Conservation (phyloP, 345 rosid genomes). For the Populus pruinosa region DNA sequence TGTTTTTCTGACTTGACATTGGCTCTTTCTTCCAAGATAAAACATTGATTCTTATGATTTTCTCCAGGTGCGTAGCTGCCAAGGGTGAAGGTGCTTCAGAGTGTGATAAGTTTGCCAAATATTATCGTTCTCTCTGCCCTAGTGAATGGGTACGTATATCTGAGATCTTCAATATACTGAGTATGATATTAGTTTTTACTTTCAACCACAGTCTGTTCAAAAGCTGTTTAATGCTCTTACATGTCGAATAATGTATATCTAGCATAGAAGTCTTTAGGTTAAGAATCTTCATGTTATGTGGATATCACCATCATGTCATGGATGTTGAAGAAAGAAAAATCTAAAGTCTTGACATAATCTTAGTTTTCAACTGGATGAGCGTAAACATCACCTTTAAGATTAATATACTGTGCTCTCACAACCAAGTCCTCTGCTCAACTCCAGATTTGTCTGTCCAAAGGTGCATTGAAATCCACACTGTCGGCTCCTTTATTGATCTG, state of each 20-base stretch:
- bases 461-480: background rate
- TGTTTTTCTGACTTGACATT: background rate
- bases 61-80: conserved; percentile 72
- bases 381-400: background rate
- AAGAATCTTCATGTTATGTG: background rate
- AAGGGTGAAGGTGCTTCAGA: conserved; percentile 92
- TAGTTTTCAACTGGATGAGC: background rate
- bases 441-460: background rate
- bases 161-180: background rate
- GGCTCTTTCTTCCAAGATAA: background rate
- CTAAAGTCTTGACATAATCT: background rate
- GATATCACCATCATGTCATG: background rate
- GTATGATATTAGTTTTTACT: background rate
- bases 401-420: background rate
- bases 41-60: conserved; percentile 13
- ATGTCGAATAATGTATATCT: background rate
- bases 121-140: conserved; percentile 93
- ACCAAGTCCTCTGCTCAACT: background rate
- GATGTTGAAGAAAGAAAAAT: background rate
- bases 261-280: background rate
- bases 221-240: background rate
- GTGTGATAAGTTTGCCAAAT: conserved; percentile 88
- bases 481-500: background rate
- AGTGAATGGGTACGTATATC: conserved; percentile 81
- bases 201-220: background rate